Conservation (phyloP, 2,329 filamentous ascomycete species). For the Hymenoscyphus linearis region DNA sequence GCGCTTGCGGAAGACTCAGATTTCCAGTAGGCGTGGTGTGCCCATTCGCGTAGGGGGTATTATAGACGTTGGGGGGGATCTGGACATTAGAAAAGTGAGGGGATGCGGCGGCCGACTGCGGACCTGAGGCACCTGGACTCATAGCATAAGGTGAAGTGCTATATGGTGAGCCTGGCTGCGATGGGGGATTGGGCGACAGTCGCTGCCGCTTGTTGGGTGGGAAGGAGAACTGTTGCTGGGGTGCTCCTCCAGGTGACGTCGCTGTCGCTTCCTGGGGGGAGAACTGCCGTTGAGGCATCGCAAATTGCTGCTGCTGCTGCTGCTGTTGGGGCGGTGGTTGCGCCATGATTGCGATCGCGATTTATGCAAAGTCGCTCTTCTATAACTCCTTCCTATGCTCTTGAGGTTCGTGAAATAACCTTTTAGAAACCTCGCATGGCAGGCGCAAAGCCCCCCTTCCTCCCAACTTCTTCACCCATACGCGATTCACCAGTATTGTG, state of each 20-base stretch:
- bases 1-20: conserved; percentile 22
- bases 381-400: neutral
- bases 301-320: conserved; percentile 33
- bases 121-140: conserved; percentile 37
- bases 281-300: conserved; percentile 48
- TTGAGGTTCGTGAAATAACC: conserved; percentile 9
- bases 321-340: conserved; percentile 31
- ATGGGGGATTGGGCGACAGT: conserved; percentile 62
- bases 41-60: conserved; percentile 33
- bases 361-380: neutral
- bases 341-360: conserved; percentile 25
- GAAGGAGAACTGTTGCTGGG: conserved; percentile 50
- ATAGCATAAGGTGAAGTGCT: conserved; percentile 46
- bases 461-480: conserved; percentile 26
- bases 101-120: conserved; percentile 23
- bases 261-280: conserved; percentile 54
- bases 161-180: conserved; percentile 61
- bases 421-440: conserved; percentile 21
- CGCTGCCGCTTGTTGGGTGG: conserved; percentile 71
- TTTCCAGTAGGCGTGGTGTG: conserved; percentile 18
- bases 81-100: conserved; percentile 30
- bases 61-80: conserved; percentile 29
- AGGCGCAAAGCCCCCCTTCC: conserved; percentile 30
- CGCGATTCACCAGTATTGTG: conserved; percentile 10
- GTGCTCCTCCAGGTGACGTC: conserved; percentile 51